Conservation (phyloP, 2,329 filamentous ascomycete genomes). For the Fusarium buharicum region DNA sequence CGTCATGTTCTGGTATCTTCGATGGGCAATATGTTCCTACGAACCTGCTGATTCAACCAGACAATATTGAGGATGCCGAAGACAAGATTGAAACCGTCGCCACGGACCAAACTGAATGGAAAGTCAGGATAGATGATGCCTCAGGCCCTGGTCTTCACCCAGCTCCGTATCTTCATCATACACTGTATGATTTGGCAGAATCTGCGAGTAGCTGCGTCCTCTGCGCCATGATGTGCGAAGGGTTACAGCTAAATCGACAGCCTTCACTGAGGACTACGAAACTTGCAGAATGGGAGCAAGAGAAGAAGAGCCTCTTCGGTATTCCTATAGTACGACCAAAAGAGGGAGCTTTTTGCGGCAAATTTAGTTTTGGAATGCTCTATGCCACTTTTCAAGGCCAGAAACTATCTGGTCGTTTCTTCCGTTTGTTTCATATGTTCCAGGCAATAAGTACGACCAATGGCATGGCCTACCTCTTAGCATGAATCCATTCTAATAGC, state of each 20-base stretch:
- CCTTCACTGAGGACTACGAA: neutral
- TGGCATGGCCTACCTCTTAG: too few species aligned
- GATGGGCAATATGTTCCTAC: conserved; percentile 19
- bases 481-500: neutral
- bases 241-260: conserved; percentile 6
- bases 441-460: conserved; percentile 16
- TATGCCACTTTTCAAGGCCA: neutral
- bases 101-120: conserved; percentile 1
- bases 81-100: neutral
- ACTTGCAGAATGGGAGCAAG: neutral
- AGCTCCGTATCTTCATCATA: conserved; percentile 20
- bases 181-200: conserved; percentile 3
- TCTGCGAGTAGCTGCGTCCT: conserved; percentile 22
- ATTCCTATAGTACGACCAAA: conserved; percentile 16
- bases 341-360: neutral
- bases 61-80: neutral
- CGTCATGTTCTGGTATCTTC: conserved; percentile 23
- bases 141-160: neutral
- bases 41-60: conserved; percentile 1
- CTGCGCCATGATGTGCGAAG: conserved; percentile 31
- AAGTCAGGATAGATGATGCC: conserved; percentile 8
- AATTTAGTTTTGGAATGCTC: conserved; percentile 17
- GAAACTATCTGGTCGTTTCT: conserved; percentile 1
- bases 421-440: conserved; percentile 10
- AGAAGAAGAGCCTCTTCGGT: neutral